Percentiles rank a stretch among this genome's conserved stretches.
These are phyloP conservation scores for Tylopilus cervinicoccineus DNA, from an alignment of 768 basidiomycete genomes.

Conservation along the genomic window DNA sequence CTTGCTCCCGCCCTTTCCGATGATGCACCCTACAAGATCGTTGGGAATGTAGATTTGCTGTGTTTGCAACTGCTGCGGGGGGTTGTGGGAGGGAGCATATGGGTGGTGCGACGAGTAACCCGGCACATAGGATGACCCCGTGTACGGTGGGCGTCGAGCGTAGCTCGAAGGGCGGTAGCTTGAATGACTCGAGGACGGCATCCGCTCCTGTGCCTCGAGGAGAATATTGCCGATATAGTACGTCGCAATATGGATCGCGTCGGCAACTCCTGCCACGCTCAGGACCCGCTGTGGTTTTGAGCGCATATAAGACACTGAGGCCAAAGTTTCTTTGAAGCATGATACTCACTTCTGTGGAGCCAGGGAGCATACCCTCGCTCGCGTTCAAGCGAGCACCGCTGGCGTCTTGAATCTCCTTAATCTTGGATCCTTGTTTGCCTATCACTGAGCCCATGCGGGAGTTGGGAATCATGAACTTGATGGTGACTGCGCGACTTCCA, in stretches of 20 bases:
- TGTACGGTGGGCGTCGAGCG: conserved; percentile 43
- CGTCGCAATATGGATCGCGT: conserved; percentile 98
- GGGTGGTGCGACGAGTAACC: conserved; percentile 48
- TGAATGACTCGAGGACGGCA: conserved; percentile 58
- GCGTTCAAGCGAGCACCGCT: conserved; percentile 95
- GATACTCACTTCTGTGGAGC: conserved; percentile 88
- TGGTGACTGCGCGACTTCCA: conserved; percentile 96
- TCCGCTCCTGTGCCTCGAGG: conserved; percentile 85
- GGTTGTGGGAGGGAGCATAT: conserved; percentile 50
- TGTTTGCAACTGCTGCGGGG: conserved; percentile 78
- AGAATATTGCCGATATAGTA: conserved; percentile 99
- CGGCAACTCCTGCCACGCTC: conserved; percentile 96
- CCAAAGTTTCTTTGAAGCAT: neutral
- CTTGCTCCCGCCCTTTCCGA: conserved; percentile 96
- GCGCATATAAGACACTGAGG: conserved; percentile 9
- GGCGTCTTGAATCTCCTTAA: conserved; percentile 99
- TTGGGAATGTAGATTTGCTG: conserved; percentile 99
- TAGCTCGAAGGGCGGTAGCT: conserved; percentile 64
- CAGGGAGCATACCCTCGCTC: conserved; percentile 96
- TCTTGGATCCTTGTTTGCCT: conserved; percentile 95
- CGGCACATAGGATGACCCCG: conserved; percentile 69
- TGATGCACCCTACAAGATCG: conserved; percentile 94
- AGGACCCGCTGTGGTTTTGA: conserved; percentile 72
- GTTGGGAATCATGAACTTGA: conserved; percentile 99
- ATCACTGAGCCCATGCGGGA: conserved; percentile 99